Base-by-base conservation (phyloP, 164 flowering plant species). In the Tinospora cordifolia region DNA sequence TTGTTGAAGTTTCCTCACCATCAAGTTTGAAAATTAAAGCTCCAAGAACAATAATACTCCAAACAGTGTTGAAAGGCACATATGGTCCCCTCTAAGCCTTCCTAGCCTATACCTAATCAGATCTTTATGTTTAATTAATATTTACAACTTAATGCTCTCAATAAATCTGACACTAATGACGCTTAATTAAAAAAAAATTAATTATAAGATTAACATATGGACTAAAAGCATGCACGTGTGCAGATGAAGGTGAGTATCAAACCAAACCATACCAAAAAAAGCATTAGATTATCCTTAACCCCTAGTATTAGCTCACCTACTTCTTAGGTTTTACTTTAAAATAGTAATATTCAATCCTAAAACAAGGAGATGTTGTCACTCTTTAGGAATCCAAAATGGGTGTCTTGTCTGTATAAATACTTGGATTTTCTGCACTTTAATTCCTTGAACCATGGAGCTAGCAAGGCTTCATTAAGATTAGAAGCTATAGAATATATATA, bases 221-320 rank as follows among this genome's bases (percentile, higher is more conserved):
- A 74, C 75, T 66, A 66, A 8, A 70, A 62, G 19, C n/a, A 65
- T 71, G 77, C 82, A 82, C 81, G 78, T 84, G 83, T 84, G 72
- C 74, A 73, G 46, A 69, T 72, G 69, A 59, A 59, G 75, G 10
- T 70, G 67, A 57, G 70, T 41, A 75, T 76, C 65, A 75, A 74
- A 82, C 77, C 76, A 78, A 80, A 76, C 62, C 67, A 40, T 60
- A 71, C 75, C 76, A 74, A 69, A 74, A 74, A 72, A 47, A 34
- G 22, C 15, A 62, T 65, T 39, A 67, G 34, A 65, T 21, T 25
- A 30, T 75, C 41, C 26, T 40, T 41, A 60, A 63, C 68, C 71
- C 65, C 46, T 54, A 21, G 57, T 54, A 60, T 68, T 82, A 75
- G 81, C 72, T 74, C 63, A 72, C 79, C 81, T 76, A 76, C 67